Conservation (phyloP, 345 rosid genomes). For the Gossypium sturtianum region DNA sequence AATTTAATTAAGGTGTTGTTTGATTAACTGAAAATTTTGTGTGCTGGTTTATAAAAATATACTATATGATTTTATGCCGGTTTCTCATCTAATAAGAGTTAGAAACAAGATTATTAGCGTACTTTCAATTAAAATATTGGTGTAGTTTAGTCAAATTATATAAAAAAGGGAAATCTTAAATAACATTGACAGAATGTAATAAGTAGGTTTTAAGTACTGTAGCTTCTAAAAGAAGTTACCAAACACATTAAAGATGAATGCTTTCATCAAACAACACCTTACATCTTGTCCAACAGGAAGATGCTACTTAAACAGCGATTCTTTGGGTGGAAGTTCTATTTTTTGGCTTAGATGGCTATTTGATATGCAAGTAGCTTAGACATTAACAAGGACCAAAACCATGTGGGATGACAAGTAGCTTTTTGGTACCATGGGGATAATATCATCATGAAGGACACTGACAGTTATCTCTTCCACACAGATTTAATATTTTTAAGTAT, state of each 20-base stretch:
- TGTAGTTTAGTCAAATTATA: background rate
- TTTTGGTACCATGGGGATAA: background rate
- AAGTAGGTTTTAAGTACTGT: background rate
- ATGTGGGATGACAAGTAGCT: background rate
- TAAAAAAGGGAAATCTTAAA: too few species aligned
- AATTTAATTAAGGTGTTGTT: background rate
- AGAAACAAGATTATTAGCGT: background rate
- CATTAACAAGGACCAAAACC: background rate
- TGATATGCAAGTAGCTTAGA: background rate
- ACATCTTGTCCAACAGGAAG: background rate
- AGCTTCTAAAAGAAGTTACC: too few species aligned
- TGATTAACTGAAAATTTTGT: background rate
- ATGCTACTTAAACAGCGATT: background rate
- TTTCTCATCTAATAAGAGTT: background rate
- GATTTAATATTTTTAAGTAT: conserved; percentile 5
- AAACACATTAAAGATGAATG: too few species aligned
- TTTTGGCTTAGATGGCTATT: background rate
- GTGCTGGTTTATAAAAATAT: background rate
- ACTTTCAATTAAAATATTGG: background rate
- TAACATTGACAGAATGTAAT: too few species aligned
- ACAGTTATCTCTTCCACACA: background rate
- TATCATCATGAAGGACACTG: background rate
- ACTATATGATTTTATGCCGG: background rate
- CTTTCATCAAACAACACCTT: background rate
- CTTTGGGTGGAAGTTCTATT: background rate